Percentiles rank a stretch among this genome's conserved stretches.
phyloP scores from a whole-genome alignment of 495 filamentous ascomycete genomes.

The Penicillium macrosclerotiorum region DNA sequence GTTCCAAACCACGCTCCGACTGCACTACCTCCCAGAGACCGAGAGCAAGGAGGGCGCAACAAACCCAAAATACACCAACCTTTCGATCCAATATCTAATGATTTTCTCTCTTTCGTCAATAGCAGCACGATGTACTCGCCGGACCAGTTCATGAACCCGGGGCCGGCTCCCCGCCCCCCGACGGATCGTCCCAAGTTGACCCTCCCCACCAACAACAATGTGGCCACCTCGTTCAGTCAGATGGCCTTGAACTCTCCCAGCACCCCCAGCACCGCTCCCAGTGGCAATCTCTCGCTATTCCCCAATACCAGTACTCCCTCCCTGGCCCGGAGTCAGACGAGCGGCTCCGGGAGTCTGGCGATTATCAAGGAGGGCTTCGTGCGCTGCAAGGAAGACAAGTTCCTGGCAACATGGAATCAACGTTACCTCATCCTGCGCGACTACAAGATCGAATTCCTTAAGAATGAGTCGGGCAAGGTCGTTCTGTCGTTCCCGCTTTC shows the following conservation, averaged over 20 bases:
- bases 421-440: conserved; percentile 86
- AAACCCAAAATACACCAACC: too few species aligned
- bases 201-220: conserved; percentile 60
- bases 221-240: conserved; percentile 76
- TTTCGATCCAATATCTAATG: too few species aligned
- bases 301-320: conserved; percentile 64
- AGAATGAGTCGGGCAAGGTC: conserved; percentile 80
- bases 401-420: conserved; percentile 87
- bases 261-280: conserved; percentile 45
- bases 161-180: conserved; percentile 88
- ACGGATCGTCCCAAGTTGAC: conserved; percentile 78
- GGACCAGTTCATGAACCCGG: conserved; percentile 92
- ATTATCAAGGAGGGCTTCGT: conserved; percentile 90
- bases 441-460: conserved; percentile 85
- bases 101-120: neutral
- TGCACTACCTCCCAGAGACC: neutral
- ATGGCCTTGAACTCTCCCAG: conserved; percentile 69
- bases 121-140: conserved; percentile 57
- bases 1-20: neutral
- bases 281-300: conserved; percentile 50
- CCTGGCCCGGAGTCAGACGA: conserved; percentile 59
- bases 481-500: conserved; percentile 75
- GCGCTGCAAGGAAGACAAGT: conserved; percentile 79
- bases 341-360: conserved; percentile 60
- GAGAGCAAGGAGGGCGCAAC: too few species aligned